Evolutionary conservation across 108 stramenopile genomes (phyloP), one percentile per base, ranked within the genome.

Genomic region (Schizochytrium sp.): DNA sequence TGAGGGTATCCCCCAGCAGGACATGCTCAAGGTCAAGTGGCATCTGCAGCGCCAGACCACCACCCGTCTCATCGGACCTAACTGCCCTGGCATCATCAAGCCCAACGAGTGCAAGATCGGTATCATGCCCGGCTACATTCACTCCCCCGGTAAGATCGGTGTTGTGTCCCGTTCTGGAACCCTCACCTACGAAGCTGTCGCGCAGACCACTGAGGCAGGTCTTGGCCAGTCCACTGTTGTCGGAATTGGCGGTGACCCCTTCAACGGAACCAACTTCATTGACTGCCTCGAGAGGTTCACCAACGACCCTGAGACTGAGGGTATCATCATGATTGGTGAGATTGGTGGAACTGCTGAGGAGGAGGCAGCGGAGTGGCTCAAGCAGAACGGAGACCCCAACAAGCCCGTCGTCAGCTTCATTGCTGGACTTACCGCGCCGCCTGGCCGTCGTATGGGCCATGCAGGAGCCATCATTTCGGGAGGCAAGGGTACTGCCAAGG

Each of bases 81-180:
- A 99, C 94, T 99, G 99, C 93, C 99, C 99, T 38, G 97, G 98
- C 87, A 99, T 99, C 91, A 99, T 99, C 96, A 99, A 99, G 93
- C 98, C 99, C 1, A 97, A 96, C 44, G 99, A 98, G 94, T 98
- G 97, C 94, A 99, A 99, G 93, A 98, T 99, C 88, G 99, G 99
- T 50, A 99, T 99, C 95, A 99, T 99, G 99, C 99, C 99, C 57
- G 99, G 99, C 87, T 97, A 98, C 95, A 99, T 99, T 94, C 99
- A 99, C 93, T 91, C 89, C 91, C 89, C 89, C 72, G 99, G 99
- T 55, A 98, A 97, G 92, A 98, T 99, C 91, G 99, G 99, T 87
- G 97, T 99, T 46, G 99, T 99, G 10, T 95, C 95, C 53, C 94
- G 99, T 53, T 95, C 95, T 72, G 99, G 99, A 69, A 99, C 99